Base-by-base conservation (phyloP, 371 early-diverging fungal genomes). In the Syncephalastrum sp. region DNA sequence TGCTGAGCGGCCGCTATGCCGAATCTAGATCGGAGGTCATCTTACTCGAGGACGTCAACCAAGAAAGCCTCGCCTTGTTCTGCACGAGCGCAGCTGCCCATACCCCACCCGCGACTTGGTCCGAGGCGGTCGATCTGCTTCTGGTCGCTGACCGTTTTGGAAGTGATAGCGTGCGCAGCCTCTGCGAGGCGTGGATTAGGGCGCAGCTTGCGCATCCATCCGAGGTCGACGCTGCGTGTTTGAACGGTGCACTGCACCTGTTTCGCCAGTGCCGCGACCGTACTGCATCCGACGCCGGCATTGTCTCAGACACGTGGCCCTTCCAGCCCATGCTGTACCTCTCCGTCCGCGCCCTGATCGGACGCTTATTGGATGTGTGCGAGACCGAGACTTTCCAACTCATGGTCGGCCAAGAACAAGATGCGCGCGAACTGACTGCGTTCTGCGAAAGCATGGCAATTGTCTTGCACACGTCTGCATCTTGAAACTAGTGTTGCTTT, bases 121-220 rank as follows among this genome's bases (percentile, higher is more conserved):
- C 21, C 4, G 57, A 62, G 27, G 48, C 70, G 4, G 52, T 70
- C 12, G 55, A 60, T 15, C n/a, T 74, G 13, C 49, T 70, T n/a
- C 50, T 59, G 4, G 47, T 68, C 13, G 57, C 74, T 1, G 74
- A 74, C 49, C 61, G 65, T 3, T 74, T 64, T 52, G 67, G 67
- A 5, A 57, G 57, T 0, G 25, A 6, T 5, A 21, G 42, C 19
- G 65, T 70, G 1, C 57, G 60, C 14, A 5, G 5, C 0, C 12
- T 63, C 10, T 74, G 74, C 41, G 65, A 70, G 42, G 33, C 54
- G 10, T 74, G 74, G 74, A 53, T 74, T 14, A 8, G 66, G 14
- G 19, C 54, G 1, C 52, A 60, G 3, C 33, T 66, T 47, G 33
- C n/a, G 12, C 50, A 19, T 41, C 17, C 51, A 38, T 47, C 25